These are phyloP conservation scores for Quercus tomentella DNA, from an alignment of 331 rosid genomes.

Conservation along the genomic window DNA sequence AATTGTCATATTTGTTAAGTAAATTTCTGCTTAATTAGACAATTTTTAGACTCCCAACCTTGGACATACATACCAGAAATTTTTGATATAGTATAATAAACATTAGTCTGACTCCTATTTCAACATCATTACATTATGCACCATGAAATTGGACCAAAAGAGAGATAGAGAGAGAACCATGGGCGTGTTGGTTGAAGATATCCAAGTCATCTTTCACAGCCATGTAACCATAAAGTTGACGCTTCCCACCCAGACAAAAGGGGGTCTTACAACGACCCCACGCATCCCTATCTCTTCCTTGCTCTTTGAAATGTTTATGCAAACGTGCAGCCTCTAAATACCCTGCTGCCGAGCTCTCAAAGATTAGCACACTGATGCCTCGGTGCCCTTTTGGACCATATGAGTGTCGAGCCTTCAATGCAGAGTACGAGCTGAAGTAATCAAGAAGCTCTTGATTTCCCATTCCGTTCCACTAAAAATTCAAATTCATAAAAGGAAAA, in stretches of 20 bases:
- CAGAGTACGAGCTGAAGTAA: slow-evolving; percentile 48
- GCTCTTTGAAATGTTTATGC: slow-evolving; percentile 45
- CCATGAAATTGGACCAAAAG: slow-evolving; percentile 5
- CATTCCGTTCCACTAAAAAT: slow-evolving; percentile 77
- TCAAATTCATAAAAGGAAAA: neutral
- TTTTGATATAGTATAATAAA: too few relatives aligned
- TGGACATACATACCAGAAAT: too few relatives aligned
- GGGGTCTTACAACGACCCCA: slow-evolving; percentile 48
- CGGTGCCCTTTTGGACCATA: slow-evolving; percentile 63
- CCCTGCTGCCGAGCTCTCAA: slow-evolving; percentile 81
- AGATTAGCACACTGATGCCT: slow-evolving; percentile 57
- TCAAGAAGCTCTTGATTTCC: slow-evolving; percentile 89
- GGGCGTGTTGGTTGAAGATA: slow-evolving; percentile 58
- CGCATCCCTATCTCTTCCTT: slow-evolving; percentile 62
- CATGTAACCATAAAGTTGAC: slow-evolving; percentile 77
- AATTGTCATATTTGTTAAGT: too few relatives aligned
- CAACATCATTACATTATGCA: too few relatives aligned
- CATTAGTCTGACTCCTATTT: too few relatives aligned
- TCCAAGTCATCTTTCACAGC: slow-evolving; percentile 70
- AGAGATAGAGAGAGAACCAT: slow-evolving; percentile 48
- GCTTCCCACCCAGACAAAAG: slow-evolving; percentile 61
- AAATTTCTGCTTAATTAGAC: too few relatives aligned
- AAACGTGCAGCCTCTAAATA: slow-evolving; percentile 77
- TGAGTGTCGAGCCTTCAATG: slow-evolving; percentile 53
- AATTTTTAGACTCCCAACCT: too few relatives aligned